Percentiles rank a stretch among this genome's conserved stretches.
These are phyloP conservation scores for Zymoseptoria ardabiliae DNA, from an alignment of 2,329 filamentous ascomycete genomes.

Conservation along the genomic window DNA sequence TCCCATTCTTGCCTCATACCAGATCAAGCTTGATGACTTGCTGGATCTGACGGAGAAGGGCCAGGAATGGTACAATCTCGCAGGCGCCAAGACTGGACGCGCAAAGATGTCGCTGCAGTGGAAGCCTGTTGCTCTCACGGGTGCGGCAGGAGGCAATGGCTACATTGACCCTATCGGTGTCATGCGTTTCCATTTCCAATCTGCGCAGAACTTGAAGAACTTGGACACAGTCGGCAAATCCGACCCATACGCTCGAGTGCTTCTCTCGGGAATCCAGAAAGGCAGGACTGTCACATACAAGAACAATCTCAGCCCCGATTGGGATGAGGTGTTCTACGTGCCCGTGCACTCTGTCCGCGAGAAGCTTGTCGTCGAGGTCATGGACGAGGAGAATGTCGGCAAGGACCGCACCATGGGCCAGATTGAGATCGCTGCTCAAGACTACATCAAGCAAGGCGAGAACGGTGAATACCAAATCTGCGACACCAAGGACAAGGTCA, in stretches of 20 bases:
- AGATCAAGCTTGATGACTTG: slow-evolving; percentile 93
- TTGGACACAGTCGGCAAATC: slow-evolving; percentile 94
- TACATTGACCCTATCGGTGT: slow-evolving; percentile 93
- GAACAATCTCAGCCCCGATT: slow-evolving; percentile 91
- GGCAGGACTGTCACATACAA: slow-evolving; percentile 89
- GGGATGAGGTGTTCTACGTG: slow-evolving; percentile 91
- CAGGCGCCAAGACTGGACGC: slow-evolving; percentile 72
- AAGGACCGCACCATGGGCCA: slow-evolving; percentile 83
- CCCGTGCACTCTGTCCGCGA: slow-evolving; percentile 81
- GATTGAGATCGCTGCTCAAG: slow-evolving; percentile 66
- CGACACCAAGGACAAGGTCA: slow-evolving; percentile 60
- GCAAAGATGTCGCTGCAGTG: slow-evolving; percentile 88
- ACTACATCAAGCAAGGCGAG: slow-evolving; percentile 72
- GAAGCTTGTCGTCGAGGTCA: slow-evolving; percentile 81
- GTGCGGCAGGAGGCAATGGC: slow-evolving; percentile 67
- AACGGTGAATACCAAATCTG: slow-evolving; percentile 73
- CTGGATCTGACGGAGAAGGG: slow-evolving; percentile 84
- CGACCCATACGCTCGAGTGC: slow-evolving; percentile 82
- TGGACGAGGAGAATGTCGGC: slow-evolving; percentile 90
- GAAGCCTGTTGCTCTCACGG: slow-evolving; percentile 86
- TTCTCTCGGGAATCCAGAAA: slow-evolving; percentile 85
- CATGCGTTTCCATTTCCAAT: slow-evolving; percentile 86
- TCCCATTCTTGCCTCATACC: slow-evolving; percentile 80
- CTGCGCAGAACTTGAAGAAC: slow-evolving; percentile 76
- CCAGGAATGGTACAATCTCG: slow-evolving; percentile 90